Base-by-base conservation (phyloP, 352 stramenopile genomes). In the Phytopythium mirpurense region DNA sequence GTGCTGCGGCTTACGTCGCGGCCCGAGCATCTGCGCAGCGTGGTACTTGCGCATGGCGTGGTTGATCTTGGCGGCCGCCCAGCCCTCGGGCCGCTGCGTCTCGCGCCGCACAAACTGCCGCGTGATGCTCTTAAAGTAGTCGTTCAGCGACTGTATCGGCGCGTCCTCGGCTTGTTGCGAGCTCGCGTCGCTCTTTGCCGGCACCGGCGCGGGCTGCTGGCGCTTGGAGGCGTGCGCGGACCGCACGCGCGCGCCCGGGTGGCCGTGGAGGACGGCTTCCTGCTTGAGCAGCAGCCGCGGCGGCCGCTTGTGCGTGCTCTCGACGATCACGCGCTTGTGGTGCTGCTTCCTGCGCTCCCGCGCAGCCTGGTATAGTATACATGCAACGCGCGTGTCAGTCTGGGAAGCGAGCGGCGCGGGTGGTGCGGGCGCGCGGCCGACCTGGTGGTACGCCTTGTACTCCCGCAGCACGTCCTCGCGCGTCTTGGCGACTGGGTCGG, bases 321-420 rank as follows among this genome's bases (percentile, higher is more conserved):
- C 67, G 18, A 88, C 55, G 61, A 88, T 82, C 34, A 88, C 68
- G 44, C 73, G 62, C 51, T 86, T 88, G 53, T 85, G 71, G 31
- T 68, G 67, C 37, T 57, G 63, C 59, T 75, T 85, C 51, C 67
- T 72, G 9, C 41, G 62, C 34, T 54, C 12, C 2, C 48, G 26
- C 7, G 23, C 15, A 9, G 21, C 21, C 48, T 54, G 32, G 7
- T 10, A 36, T 36, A 35, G 29, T 32, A 9, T 32, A 9, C 29
- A 9, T 32, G 24, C 21, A 11, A 11, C 4, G 9, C 10, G 44
- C 27, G 29, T 9, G 29, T 9, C 18, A 44, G 43, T 6, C 44
- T 21, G 46, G 41, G 23, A 26, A 41, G 5, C n/a, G 23, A 23
- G 18, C 43, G 12, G 8, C 35, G 6, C 35, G 10, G 1, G 14